Evolutionary conservation across 164 flowering plant species (phyloP), one percentile per base, ranked within the genome.

Genomic region (Piper betle): DNA sequence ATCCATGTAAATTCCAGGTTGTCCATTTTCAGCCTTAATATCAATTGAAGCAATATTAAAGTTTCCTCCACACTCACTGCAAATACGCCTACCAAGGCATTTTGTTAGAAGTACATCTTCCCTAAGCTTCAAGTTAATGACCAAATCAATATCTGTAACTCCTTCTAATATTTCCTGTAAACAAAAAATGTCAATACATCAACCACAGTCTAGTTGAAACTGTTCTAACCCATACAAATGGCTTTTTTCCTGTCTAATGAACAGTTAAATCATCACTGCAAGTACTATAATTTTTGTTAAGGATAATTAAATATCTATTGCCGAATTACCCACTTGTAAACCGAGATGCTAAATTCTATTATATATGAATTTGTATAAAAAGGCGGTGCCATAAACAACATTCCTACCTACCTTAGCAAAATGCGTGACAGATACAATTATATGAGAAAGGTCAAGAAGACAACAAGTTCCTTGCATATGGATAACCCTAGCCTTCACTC

Each of bases 41-140:
- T 87, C 74, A 68, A 92, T 87, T 53, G 72, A 65, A 15, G 98
- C 96, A 66, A 92, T 65, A 70, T 92, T 89, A 55, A 73, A 92
- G 66, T 85, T 86, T 39, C 77, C 79, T 39, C 93, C 91, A 71
- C 98, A 92, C 68, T 89, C 81, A 64, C 90, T 78, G 67, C 98
- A 92, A 40, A 78, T 84, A 72, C 98, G 85, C 71, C 98, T 84
- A 60, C 98, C 98, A 48, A 89, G 87, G 77, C 98, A 92, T 73
- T 92, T 92, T 62, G 81, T 87, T 70, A 92, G 70, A 60, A 92
- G 66, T 20, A 85, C 87, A 68, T 89, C 88, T 76, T 89, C 96
- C 38, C 79, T 81, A 46, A 89, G 93, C 75, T 83, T 89, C 59
- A 92, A 73, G 67, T 92, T 92, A 40, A 92, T 58, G 52, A 87